A percentile compares a stretch with the other conserved stretches of the same genome.
These are phyloP conservation scores for Peronospora belbahrii DNA, from an alignment of 352 stramenopile genomes.

Conservation along the genomic window DNA sequence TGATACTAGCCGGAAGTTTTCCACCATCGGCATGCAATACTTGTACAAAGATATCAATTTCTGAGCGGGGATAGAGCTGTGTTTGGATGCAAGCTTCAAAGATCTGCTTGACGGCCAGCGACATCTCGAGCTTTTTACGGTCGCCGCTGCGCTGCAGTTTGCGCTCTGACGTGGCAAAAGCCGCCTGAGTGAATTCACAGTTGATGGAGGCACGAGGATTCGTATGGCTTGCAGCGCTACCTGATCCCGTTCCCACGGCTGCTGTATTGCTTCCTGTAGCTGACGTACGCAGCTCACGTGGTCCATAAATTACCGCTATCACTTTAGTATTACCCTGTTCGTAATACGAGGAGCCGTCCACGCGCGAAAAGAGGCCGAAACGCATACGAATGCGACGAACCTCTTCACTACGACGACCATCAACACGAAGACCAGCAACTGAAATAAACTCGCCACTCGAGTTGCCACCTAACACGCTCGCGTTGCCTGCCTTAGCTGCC, in stretches of 20 bases:
- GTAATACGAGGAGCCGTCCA: slow-evolving; percentile 83
- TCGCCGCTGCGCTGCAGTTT: slow-evolving; percentile 74
- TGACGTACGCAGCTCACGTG: slow-evolving; percentile 61
- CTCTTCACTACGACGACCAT: slow-evolving; percentile 78
- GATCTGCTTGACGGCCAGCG: slow-evolving; percentile 87
- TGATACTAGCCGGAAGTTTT: slow-evolving; percentile 83
- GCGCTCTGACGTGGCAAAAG: slow-evolving; percentile 83
- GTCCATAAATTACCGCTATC: slow-evolving; percentile 81
- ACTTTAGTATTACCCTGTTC: slow-evolving; percentile 89
- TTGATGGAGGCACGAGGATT: slow-evolving; percentile 64
- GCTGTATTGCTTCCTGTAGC: slow-evolving; percentile 27
- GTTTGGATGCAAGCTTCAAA: slow-evolving; percentile 89
- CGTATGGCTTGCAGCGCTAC: slow-evolving; percentile 58
- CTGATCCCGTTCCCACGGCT: slow-evolving; percentile 45
- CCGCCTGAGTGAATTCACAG: slow-evolving; percentile 85
- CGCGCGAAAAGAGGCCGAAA: slow-evolving; percentile 79
- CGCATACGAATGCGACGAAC: slow-evolving; percentile 74
- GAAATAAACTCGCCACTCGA: slow-evolving; percentile 75
- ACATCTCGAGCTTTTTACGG: slow-evolving; percentile 83
- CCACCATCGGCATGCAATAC: slow-evolving; percentile 87
- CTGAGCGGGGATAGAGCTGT: slow-evolving; percentile 85
- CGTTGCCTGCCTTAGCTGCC: slow-evolving; percentile 52
- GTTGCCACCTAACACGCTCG: slow-evolving; percentile 44
- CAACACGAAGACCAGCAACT: slow-evolving; percentile 72
- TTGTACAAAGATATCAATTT: slow-evolving; percentile 91